Evolutionary conservation across 257 asterid species (phyloP).

Genomic region (Nicotiana tabacum): DNA sequence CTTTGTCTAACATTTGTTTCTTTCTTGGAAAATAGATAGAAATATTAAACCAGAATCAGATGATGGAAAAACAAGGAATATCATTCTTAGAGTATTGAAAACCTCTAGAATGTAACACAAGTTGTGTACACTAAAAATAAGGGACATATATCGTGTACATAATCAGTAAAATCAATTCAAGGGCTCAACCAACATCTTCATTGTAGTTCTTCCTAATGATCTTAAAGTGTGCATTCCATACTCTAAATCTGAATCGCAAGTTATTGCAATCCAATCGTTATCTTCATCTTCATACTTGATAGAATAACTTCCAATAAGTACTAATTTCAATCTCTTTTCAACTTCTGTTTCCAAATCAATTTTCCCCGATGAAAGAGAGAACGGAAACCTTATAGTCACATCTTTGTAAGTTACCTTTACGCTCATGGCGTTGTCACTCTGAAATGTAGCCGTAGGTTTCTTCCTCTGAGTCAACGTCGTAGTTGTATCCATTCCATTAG

Average conservation of each 20-base stretch:
- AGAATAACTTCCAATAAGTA: constrained; percentile 11
- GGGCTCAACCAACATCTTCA: not conserved
- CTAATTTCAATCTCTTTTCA: not conserved
- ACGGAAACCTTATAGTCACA: constrained; percentile 7
- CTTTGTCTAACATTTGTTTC: no score
- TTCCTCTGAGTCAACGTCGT: not conserved
- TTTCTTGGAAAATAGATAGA: no score
- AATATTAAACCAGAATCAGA: no score
- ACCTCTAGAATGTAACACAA: no score
- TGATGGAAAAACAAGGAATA: no score
- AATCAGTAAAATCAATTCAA: no score
- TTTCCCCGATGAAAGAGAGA: constrained; percentile 4
- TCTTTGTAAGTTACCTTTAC: constrained; percentile 16
- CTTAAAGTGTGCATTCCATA: not conserved
- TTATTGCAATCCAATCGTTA: constrained; percentile 12
- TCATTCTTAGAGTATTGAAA: no score
- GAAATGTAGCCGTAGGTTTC: no score
- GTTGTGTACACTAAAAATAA: no score
- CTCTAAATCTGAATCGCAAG: constrained; percentile 12
- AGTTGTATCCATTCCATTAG: not conserved
- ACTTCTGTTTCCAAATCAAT: constrained; percentile 14
- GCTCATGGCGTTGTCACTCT: not conserved
- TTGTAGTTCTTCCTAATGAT: not conserved
- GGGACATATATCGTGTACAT: no score
- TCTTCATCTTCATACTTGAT: constrained; percentile 23